Conservation (phyloP, 2,329 filamentous ascomycete genomes). For the Leptographium flavum region DNA sequence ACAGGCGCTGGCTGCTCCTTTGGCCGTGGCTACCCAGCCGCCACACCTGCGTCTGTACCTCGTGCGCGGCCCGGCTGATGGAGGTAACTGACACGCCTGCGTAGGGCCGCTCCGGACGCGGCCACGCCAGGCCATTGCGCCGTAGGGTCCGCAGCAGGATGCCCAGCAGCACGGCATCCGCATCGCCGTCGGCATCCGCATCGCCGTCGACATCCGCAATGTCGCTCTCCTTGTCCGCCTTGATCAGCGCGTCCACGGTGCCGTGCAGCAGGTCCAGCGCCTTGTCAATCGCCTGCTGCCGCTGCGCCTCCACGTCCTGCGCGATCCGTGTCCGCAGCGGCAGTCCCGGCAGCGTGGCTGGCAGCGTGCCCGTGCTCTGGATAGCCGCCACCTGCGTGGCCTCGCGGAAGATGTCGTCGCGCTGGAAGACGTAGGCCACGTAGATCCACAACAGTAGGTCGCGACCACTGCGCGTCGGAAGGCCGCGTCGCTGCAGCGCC, state of each 20-base stretch:
- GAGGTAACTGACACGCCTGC: slow-evolving; percentile 14
- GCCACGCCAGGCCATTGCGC: slow-evolving; percentile 14
- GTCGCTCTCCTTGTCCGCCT: not conserved
- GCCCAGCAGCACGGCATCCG: slow-evolving; percentile 17
- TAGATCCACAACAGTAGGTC: slow-evolving; percentile 19
- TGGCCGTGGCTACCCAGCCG: slow-evolving; percentile 5
- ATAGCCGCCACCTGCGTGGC: slow-evolving; percentile 14
- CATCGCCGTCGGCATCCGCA: slow-evolving; percentile 7
- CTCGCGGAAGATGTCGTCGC: slow-evolving; percentile 14
- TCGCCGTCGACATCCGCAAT: not conserved
- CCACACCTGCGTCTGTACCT: slow-evolving; percentile 13
- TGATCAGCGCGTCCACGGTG: slow-evolving; percentile 13
- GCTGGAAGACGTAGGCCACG: slow-evolving; percentile 17
- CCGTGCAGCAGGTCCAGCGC: slow-evolving; percentile 13
- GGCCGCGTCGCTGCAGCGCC: slow-evolving; percentile 8
- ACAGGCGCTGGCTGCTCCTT: slow-evolving; percentile 6
- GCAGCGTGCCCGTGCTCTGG: slow-evolving; percentile 14
- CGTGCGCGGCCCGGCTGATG: slow-evolving; percentile 12
- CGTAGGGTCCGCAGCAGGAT: slow-evolving; percentile 17
- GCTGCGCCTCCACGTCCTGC: slow-evolving; percentile 16
- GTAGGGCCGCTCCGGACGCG: slow-evolving; percentile 14
- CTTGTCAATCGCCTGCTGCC: slow-evolving; percentile 14
- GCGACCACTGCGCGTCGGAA: slow-evolving; percentile 10
- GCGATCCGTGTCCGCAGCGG: slow-evolving; percentile 17
- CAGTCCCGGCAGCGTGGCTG: slow-evolving; percentile 11